Percentiles rank a stretch among this genome's conserved stretches.
phyloP scores from a whole-genome alignment of 1,284 basidiomycete species.

The Leccinum brunneo-olivaceum region DNA sequence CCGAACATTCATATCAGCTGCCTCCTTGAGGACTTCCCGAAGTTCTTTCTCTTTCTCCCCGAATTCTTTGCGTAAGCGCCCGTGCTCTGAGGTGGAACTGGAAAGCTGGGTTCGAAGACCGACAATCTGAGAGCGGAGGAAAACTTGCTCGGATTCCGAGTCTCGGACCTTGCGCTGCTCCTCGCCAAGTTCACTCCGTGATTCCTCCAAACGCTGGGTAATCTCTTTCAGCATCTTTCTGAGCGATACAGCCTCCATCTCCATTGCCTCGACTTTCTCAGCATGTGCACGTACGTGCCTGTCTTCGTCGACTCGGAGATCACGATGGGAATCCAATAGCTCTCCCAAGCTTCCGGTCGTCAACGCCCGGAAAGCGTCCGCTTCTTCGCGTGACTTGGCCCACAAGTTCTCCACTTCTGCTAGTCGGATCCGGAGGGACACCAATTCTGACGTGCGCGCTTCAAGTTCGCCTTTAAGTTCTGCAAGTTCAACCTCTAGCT shows the following conservation, averaged over 20 bases:
- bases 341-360: conserved; percentile 82
- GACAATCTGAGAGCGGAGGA: conserved; percentile 73
- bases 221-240: conserved; percentile 76
- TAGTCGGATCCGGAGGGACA: conserved; percentile 57
- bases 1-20: conserved; percentile 71
- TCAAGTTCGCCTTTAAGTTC: conserved; percentile 79
- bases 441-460: conserved; percentile 62
- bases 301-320: conserved; percentile 75
- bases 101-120: conserved; percentile 76
- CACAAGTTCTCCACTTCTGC: conserved; percentile 79
- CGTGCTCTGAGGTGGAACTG: conserved; percentile 65
- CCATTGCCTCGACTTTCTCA: conserved; percentile 77
- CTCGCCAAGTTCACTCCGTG: conserved; percentile 63
- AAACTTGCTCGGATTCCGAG: conserved; percentile 64
- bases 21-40: conserved; percentile 60
- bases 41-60: conserved; percentile 65
- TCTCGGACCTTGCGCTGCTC: conserved; percentile 64
- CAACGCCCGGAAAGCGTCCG: conserved; percentile 75
- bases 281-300: conserved; percentile 64
- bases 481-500: conserved; percentile 68
- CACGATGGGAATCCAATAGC: conserved; percentile 77
- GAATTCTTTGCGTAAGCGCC: conserved; percentile 65
- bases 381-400: conserved; percentile 86
- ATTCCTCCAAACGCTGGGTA: conserved; percentile 62
- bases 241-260: conserved; percentile 69